A percentile compares a stretch with the other conserved stretches of the same genome.
These are phyloP conservation scores for Azolla pinnata DNA, from an alignment of 75 land plant genomes.

Conservation along the genomic window DNA sequence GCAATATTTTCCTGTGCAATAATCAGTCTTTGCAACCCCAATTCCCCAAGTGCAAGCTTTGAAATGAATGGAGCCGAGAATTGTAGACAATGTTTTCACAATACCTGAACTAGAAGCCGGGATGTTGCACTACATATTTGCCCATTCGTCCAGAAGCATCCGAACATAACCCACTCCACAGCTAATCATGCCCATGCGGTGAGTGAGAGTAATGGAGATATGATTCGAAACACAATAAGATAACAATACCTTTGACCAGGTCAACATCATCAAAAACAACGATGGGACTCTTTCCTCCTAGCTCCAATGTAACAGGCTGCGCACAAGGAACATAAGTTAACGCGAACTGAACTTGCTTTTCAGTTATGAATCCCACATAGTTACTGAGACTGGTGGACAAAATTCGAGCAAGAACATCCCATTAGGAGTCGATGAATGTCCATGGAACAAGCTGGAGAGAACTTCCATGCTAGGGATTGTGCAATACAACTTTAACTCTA, in stretches of 20 bases:
- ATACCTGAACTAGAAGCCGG: conserved; percentile 90
- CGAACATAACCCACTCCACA: conserved; percentile 92
- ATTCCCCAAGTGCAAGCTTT: not conserved
- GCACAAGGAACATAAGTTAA: conserved; percentile 3
- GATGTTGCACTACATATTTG: conserved; percentile 99
- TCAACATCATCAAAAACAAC: conserved; percentile 97
- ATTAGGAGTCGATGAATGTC: too few species aligned
- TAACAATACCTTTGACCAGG: conserved; percentile 65
- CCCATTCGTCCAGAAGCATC: conserved; percentile 99
- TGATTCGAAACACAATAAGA: conserved; percentile 1
- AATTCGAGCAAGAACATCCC: too few species aligned
- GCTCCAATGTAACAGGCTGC: conserved; percentile 97
- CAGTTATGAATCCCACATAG: too few species aligned
- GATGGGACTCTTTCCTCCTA: conserved; percentile 99
- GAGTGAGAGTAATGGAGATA: not conserved
- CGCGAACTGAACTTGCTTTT: too few species aligned
- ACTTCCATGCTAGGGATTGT: too few species aligned
- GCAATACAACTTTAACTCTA: too few species aligned
- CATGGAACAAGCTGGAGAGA: too few species aligned
- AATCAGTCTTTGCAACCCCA: too few species aligned
- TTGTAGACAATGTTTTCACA: conserved; percentile 9
- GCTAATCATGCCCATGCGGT: conserved; percentile 31
- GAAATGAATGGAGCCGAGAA: not conserved
- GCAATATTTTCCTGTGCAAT: conserved; percentile 79
- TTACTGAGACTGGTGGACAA: too few species aligned